Percentiles rank a stretch among this genome's conserved stretches.
phyloP scores from a whole-genome alignment of 331 rosid genomes.

The Erythrophleum ivorense region DNA sequence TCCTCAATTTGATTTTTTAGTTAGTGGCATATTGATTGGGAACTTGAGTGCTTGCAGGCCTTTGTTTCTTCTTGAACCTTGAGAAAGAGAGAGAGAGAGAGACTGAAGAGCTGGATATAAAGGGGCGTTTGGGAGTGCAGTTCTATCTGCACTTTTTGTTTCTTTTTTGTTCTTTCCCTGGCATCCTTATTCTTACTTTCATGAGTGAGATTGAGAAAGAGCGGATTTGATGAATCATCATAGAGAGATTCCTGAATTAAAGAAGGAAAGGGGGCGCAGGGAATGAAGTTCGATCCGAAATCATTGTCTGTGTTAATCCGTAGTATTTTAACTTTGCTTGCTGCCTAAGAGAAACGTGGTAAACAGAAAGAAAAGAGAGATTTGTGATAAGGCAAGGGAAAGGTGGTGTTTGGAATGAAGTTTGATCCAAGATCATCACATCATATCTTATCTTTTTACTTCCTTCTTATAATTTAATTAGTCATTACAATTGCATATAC shows the following conservation, averaged over 20 bases:
- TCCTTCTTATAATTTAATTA: background rate
- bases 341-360: background rate
- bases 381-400: slow-evolving; percentile 31
- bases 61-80: slow-evolving; percentile 48
- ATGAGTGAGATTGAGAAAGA: slow-evolving; percentile 18
- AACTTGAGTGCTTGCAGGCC: slow-evolving; percentile 60
- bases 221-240: background rate
- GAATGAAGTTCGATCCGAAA: slow-evolving; percentile 74
- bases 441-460: slow-evolving; percentile 1
- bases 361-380: no score
- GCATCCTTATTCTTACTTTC: background rate
- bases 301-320: slow-evolving; percentile 38
- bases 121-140: background rate
- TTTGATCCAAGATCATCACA: slow-evolving; percentile 60
- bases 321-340: background rate
- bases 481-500: background rate
- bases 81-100: slow-evolving; percentile 33
- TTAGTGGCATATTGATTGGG: slow-evolving; percentile 57
- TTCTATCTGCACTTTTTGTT: background rate
- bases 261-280: slow-evolving; percentile 50
- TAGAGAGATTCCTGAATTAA: slow-evolving; percentile 5
- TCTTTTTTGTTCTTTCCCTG: background rate
- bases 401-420: slow-evolving; percentile 65
- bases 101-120: slow-evolving; percentile 29
- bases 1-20: slow-evolving; percentile 31